Conservation (phyloP, 2,329 filamentous ascomycete species). For the Penicillium hordei region DNA sequence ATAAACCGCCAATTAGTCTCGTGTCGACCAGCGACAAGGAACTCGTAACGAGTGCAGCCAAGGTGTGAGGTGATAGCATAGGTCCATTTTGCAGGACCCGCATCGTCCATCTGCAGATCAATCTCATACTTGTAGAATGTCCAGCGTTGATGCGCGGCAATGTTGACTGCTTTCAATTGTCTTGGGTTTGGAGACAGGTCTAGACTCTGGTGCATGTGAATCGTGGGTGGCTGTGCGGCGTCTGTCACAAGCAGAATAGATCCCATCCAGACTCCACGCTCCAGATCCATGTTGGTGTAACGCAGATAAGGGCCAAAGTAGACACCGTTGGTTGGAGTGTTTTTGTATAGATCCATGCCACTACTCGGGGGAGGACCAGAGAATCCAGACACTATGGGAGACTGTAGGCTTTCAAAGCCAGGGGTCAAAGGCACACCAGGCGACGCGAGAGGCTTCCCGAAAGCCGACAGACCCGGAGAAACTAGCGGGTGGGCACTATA, state of each 20-base stretch:
- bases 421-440: slow-evolving; percentile 81
- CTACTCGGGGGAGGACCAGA: slow-evolving; percentile 83
- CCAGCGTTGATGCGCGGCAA: slow-evolving; percentile 90
- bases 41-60: slow-evolving; percentile 97
- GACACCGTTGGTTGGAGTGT: slow-evolving; percentile 89
- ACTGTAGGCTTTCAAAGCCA: slow-evolving; percentile 80
- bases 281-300: slow-evolving; percentile 96
- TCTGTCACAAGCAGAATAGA: slow-evolving; percentile 94
- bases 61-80: slow-evolving; percentile 97
- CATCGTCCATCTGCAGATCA: slow-evolving; percentile 83
- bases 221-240: slow-evolving; percentile 86
- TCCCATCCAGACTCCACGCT: slow-evolving; percentile 85
- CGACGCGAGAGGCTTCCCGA: slow-evolving; percentile 63
- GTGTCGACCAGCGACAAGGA: slow-evolving; percentile 83
- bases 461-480: slow-evolving; percentile 64
- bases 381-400: slow-evolving; percentile 72
- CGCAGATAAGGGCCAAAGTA: slow-evolving; percentile 96
- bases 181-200: slow-evolving; percentile 91
- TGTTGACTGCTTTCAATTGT: slow-evolving; percentile 77
- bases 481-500: slow-evolving; percentile 69
- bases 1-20: slow-evolving; percentile 96
- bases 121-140: slow-evolving; percentile 94
- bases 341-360: slow-evolving; percentile 91
- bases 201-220: slow-evolving; percentile 86
- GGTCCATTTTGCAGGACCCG: slow-evolving; percentile 80